These are phyloP conservation scores for Coprinopsis strossmayeri DNA, from an alignment of 768 basidiomycete genomes.

Conservation along the genomic window DNA sequence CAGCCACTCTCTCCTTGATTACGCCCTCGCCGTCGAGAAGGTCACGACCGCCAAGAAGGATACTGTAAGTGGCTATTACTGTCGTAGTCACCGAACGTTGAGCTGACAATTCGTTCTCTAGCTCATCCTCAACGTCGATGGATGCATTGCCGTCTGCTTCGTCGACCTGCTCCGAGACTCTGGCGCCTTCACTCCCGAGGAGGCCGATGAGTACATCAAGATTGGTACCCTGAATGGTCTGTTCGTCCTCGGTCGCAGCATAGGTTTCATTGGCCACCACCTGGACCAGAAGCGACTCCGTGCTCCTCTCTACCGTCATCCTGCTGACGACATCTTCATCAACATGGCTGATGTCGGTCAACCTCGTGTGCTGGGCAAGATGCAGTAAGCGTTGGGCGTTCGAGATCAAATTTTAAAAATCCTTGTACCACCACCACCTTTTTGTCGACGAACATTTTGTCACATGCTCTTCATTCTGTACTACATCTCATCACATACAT, in stretches of 20 bases:
- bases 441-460: not conserved
- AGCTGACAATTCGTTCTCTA: constrained; percentile 19
- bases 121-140: constrained; percentile 96
- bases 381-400: constrained; percentile 21
- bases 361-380: constrained; percentile 66
- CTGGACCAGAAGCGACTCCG: constrained; percentile 95
- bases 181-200: constrained; percentile 92
- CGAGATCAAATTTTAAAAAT: too few species aligned
- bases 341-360: constrained; percentile 84
- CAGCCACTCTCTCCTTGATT: constrained; percentile 85
- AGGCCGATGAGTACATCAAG: constrained; percentile 97
- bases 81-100: not conserved
- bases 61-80: constrained; percentile 44
- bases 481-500: too few species aligned
- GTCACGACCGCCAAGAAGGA: constrained; percentile 98
- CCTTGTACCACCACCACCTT: not conserved
- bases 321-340: constrained; percentile 94
- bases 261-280: constrained; percentile 96
- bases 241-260: constrained; percentile 95
- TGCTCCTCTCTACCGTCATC: constrained; percentile 90
- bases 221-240: constrained; percentile 94
- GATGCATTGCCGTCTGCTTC: constrained; percentile 94
- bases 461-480: too few species aligned
- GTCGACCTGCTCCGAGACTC: constrained; percentile 89
- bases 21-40: constrained; percentile 94